Percentiles rank a stretch among this genome's conserved stretches.
Conservation (phyloP, 495 filamentous ascomycete species). For the Staphylotrichum tortipilum region DNA sequence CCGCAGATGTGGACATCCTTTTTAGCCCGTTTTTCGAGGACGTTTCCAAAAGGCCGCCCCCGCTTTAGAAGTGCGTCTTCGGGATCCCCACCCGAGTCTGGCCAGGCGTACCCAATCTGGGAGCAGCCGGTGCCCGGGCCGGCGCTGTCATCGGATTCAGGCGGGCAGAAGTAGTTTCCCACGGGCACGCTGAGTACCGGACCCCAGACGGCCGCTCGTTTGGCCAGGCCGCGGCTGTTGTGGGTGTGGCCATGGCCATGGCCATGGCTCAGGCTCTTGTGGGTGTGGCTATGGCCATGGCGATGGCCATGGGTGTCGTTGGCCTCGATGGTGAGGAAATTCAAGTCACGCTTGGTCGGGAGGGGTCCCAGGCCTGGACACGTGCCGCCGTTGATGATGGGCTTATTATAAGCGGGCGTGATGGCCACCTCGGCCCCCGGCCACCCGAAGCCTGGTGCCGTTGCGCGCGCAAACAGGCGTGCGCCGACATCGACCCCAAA, state of each 20-base stretch:
- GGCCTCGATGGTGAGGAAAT: not conserved
- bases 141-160: not conserved
- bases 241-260: not conserved
- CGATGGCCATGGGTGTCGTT: not conserved
- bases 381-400: not conserved
- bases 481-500: constrained; percentile 23
- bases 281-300: not conserved
- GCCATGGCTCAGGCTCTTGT: not conserved
- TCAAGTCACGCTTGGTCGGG: not conserved
- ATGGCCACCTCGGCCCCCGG: not conserved
- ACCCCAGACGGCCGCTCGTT: not conserved
- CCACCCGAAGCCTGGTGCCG: constrained; percentile 10
- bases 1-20: not conserved
- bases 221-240: not conserved
- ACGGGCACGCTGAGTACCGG: not conserved
- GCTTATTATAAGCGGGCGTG: not conserved
- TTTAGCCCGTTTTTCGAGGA: not conserved
- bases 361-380: not conserved
- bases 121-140: not conserved
- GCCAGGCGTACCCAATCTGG: not conserved
- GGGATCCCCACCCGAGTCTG: not conserved
- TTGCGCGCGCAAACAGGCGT: constrained; percentile 11
- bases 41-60: not conserved
- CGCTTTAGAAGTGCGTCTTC: not conserved
- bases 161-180: not conserved